These are phyloP conservation scores for Arabidopsis hybrid DNA, from an alignment of 441 rosid species.

Conservation along the genomic window DNA sequence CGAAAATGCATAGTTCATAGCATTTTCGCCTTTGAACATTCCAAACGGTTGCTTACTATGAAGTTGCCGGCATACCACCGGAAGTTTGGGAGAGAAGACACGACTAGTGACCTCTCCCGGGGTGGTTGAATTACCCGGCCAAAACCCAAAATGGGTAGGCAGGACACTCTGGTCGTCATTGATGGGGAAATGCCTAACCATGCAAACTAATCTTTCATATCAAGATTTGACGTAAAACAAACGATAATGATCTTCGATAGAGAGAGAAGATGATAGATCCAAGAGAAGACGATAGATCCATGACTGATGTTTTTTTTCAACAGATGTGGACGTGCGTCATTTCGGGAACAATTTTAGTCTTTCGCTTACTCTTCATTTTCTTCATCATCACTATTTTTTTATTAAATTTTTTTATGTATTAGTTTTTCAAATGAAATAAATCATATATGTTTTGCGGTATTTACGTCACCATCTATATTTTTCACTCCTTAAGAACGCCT, in stretches of 20 bases:
- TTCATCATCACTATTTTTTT: not conserved
- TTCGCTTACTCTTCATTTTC: not conserved
- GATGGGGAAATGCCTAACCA: conserved; percentile 47
- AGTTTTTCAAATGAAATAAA: not conserved
- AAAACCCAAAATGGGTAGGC: conserved; percentile 29
- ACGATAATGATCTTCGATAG: conserved; percentile 17
- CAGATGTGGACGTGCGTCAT: not conserved
- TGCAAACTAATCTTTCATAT: conserved; percentile 20
- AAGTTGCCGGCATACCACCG: conserved; percentile 45
- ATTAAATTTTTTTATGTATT: not conserved
- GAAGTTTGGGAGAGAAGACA: conserved; percentile 16
- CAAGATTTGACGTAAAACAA: conserved; percentile 3
- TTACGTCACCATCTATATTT: not conserved
- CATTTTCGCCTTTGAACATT: conserved; percentile 55
- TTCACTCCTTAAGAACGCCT: not conserved
- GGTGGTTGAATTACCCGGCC: conserved; percentile 21
- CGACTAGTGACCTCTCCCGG: conserved; percentile 13
- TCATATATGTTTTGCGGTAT: not conserved
- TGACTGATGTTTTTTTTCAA: not conserved
- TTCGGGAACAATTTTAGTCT: not conserved
- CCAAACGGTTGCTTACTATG: conserved; percentile 42
- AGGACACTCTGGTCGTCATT: conserved; percentile 8
- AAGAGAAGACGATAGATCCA: not conserved
- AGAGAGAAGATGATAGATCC: not conserved
- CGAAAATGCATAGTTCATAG: conserved; percentile 49